phyloP scores from a whole-genome alignment of 2,329 filamentous ascomycete species.

The Colletotrichum somersetense region DNA sequence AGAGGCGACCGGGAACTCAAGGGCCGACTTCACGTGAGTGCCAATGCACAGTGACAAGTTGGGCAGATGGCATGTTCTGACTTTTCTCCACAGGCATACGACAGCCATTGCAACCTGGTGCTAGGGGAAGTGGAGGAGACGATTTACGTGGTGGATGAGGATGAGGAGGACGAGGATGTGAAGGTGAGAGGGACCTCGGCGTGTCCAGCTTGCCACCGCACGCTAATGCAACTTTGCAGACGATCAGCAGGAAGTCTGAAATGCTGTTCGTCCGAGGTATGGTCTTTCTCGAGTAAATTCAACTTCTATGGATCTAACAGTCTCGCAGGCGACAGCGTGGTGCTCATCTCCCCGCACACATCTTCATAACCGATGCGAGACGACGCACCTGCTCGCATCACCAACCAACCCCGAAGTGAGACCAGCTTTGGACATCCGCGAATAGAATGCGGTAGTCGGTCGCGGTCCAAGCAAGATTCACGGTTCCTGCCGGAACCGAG shows the following conservation, averaged over 20 bases:
- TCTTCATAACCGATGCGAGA: constrained; percentile 50
- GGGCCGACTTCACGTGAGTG: constrained; percentile 88
- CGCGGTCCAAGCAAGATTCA: neutral
- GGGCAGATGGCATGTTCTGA: constrained; percentile 18
- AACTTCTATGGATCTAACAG: constrained; percentile 44
- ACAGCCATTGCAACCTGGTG: constrained; percentile 97
- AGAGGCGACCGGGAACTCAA: constrained; percentile 95
- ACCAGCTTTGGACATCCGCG: neutral
- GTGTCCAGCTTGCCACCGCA: neutral
- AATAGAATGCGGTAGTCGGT: neutral
- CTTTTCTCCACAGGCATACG: constrained; percentile 79
- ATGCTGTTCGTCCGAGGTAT: constrained; percentile 98
- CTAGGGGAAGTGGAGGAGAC: constrained; percentile 98
- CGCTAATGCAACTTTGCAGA: constrained; percentile 63
- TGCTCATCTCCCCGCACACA: constrained; percentile 75
- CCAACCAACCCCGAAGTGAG: neutral
- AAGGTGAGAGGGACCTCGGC: constrained; percentile 66
- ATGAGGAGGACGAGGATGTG: constrained; percentile 82
- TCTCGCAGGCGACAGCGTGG: constrained; percentile 75
- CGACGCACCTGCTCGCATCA: neutral
- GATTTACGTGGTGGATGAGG: constrained; percentile 92
- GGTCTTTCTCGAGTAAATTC: constrained; percentile 43
- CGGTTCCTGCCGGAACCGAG: neutral
- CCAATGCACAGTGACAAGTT: constrained; percentile 36
- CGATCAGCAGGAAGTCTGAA: constrained; percentile 95